Percentiles rank a stretch among this genome's conserved stretches.
Conservation (phyloP, 73 alveolate species). For the Halteria grandinella region DNA sequence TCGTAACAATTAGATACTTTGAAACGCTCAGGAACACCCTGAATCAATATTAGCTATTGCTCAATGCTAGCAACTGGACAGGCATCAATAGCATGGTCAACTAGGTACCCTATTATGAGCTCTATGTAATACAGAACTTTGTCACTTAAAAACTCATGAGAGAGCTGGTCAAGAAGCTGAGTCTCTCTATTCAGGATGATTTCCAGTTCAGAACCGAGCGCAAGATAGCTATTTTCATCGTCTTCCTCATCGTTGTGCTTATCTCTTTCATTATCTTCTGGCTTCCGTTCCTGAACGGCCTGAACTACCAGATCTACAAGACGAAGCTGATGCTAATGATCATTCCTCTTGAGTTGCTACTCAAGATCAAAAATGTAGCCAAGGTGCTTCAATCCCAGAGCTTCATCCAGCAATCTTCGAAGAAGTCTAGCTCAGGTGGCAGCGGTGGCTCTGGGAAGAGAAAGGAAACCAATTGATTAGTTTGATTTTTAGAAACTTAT, state of each 20-base stretch:
- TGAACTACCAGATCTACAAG: slow-evolving; percentile 36
- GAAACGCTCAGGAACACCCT: slow-evolving; percentile 22
- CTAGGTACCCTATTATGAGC: too few species aligned
- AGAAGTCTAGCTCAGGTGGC: too few species aligned
- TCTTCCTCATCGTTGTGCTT: slow-evolving; percentile 35
- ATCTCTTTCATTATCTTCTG: slow-evolving; percentile 42
- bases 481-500: too few species aligned
- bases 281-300: slow-evolving; percentile 60
- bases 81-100: background rate
- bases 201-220: slow-evolving; percentile 32
- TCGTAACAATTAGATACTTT: slow-evolving; percentile 42
- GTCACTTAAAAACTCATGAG: slow-evolving; percentile 24
- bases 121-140: slow-evolving; percentile 37
- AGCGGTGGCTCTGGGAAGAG: too few species aligned
- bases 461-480: too few species aligned
- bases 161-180: background rate
- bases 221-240: slow-evolving; percentile 52
- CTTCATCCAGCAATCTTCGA: too few species aligned
- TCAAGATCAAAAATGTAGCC: slow-evolving; percentile 54
- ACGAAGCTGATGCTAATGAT: slow-evolving; percentile 56
- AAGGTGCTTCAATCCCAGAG: slow-evolving; percentile 33
- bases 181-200: slow-evolving; percentile 18
- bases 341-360: slow-evolving; percentile 41
- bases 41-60: background rate
- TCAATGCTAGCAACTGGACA: background rate